These are phyloP conservation scores for Dothideomycetes sp. DNA, from an alignment of 2,329 filamentous ascomycete genomes.

Conservation along the genomic window DNA sequence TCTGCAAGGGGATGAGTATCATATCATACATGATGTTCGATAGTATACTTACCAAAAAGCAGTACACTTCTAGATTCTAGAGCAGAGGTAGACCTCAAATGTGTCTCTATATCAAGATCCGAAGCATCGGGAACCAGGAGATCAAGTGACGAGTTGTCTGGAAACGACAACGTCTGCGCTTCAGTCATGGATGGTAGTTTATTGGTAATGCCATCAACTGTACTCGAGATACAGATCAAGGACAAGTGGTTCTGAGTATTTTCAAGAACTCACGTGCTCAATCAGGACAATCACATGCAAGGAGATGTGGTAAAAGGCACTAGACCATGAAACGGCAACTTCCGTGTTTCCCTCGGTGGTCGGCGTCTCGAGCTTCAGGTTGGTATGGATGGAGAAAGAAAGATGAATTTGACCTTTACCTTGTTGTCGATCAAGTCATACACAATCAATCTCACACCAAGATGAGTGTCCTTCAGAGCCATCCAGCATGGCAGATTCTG, in stretches of 20 bases:
- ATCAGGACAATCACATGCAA: constrained; percentile 3
- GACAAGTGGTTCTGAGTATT: too few relatives aligned
- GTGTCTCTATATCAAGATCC: constrained; percentile 28
- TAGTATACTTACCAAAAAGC: constrained; percentile 57
- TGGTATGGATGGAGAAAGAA: constrained; percentile 5
- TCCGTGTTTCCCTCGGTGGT: neutral
- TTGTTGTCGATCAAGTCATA: too few relatives aligned
- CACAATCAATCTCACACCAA: too few relatives aligned
- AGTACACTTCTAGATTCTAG: constrained; percentile 46
- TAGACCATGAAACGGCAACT: constrained; percentile 1
- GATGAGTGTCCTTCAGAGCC: constrained; percentile 7
- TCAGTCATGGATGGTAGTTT: neutral
- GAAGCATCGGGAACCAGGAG: constrained; percentile 27
- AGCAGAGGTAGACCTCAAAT: constrained; percentile 37
- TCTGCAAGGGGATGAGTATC: constrained; percentile 55
- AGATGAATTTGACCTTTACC: neutral
- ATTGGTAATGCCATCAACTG: constrained; percentile 6
- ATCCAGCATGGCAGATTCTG: constrained; percentile 66
- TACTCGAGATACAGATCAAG: neutral
- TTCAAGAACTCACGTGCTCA: neutral
- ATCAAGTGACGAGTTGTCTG: constrained; percentile 16
- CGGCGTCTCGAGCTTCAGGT: neutral
- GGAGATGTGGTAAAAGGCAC: neutral
- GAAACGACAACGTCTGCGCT: constrained; percentile 28
- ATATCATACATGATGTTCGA: constrained; percentile 26